phyloP scores from a whole-genome alignment of 2,329 filamentous ascomycete genomes.

The Sclerotinia glacialis region DNA sequence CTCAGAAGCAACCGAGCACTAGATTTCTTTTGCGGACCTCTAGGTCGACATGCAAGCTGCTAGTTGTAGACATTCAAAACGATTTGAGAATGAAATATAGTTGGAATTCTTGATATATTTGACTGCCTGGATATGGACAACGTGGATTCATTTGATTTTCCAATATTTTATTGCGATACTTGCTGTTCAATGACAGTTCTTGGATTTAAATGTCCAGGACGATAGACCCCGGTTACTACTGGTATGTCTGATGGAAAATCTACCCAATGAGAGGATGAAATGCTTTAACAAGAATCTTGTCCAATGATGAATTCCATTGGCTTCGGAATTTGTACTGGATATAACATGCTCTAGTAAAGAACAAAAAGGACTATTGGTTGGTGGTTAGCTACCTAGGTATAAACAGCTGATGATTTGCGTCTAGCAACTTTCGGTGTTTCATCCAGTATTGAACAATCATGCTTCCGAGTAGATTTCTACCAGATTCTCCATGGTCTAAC shows the following conservation, averaged over 20 bases:
- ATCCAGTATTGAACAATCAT: not conserved
- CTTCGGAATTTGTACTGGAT: not conserved
- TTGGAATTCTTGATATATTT: not conserved
- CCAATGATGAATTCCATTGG: not conserved
- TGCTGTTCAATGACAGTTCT: not conserved
- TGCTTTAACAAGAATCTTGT: not conserved
- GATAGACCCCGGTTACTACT: not conserved
- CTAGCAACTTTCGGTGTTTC: too few relatives aligned
- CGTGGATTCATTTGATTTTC: not conserved
- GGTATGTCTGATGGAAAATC: not conserved
- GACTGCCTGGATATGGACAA: not conserved
- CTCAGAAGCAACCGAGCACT: not conserved
- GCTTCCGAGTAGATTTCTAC: not conserved
- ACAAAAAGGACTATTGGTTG: too few relatives aligned
- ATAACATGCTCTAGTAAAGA: not conserved
- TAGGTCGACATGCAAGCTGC: not conserved
- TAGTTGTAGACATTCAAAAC: too few relatives aligned
- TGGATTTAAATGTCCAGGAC: not conserved
- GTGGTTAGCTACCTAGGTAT: too few relatives aligned
- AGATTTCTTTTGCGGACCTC: not conserved
- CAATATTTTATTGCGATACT: not conserved
- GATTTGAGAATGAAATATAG: not conserved
- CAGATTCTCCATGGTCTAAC: not conserved
- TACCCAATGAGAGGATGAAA: not conserved
- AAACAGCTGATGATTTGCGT: too few relatives aligned